phyloP scores from a whole-genome alignment of 192 early-diverging fungal species.

The Backusella tuberculispora region DNA sequence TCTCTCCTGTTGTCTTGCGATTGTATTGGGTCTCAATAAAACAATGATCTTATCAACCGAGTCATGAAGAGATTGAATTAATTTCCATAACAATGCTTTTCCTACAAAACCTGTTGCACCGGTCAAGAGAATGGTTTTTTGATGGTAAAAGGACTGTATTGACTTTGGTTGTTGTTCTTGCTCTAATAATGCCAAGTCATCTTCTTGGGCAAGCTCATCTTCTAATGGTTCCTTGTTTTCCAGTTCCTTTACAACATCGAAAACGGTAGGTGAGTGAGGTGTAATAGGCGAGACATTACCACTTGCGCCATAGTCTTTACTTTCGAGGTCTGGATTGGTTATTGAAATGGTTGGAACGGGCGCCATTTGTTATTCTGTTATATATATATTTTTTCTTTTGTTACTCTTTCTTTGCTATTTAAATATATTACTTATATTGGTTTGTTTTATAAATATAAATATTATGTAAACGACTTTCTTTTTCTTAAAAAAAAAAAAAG shows the following conservation, averaged over 20 bases:
- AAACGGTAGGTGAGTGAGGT: conserved; percentile 38
- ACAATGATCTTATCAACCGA: conserved; percentile 39
- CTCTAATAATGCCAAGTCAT: background rate
- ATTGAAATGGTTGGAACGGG: conserved; percentile 42
- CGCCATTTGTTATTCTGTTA: conserved; percentile 8
- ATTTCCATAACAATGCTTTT: conserved; percentile 55
- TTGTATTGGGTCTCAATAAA: conserved; percentile 20
- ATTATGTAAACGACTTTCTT: no score
- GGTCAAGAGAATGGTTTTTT: conserved; percentile 50
- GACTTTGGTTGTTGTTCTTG: conserved; percentile 3
- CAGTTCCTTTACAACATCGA: conserved; percentile 41
- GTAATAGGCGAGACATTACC: conserved; percentile 17
- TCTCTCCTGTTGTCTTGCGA: conserved; percentile 14
- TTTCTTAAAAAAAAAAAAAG: background rate
- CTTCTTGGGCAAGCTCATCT: background rate
- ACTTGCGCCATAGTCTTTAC: conserved; percentile 31
- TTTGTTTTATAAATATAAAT: no score
- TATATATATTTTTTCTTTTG: background rate
- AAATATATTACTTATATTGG: no score
- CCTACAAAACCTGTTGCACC: conserved; percentile 60
- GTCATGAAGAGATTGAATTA: conserved; percentile 44
- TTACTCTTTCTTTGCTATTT: no score
- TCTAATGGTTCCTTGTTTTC: conserved; percentile 25
- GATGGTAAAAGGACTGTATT: conserved; percentile 29
- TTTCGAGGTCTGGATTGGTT: conserved; percentile 41